Conservation (phyloP, 2,329 filamentous ascomycete species). For the Clonostachys rosea region DNA sequence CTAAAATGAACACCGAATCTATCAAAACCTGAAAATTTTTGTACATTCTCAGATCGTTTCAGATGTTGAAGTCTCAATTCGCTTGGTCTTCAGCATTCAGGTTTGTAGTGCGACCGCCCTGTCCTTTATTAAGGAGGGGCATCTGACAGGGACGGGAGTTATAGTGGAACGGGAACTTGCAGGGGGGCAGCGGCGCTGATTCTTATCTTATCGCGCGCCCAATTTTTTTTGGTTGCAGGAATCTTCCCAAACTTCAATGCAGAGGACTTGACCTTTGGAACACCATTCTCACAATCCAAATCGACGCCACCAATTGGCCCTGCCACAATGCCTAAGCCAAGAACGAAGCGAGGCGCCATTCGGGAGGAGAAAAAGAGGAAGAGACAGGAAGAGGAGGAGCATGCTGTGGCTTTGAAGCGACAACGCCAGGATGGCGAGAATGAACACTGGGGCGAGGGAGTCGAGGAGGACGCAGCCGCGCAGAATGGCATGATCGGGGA, state of each 20-base stretch:
- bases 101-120: no score
- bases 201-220: constrained; percentile 2
- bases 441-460: constrained; percentile 10
- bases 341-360: constrained; percentile 30
- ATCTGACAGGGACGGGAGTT: no score
- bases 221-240: not conserved
- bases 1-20: no score
- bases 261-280: no score
- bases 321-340: constrained; percentile 34
- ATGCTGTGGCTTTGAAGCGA: constrained; percentile 12
- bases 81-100: no score
- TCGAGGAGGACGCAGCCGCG: not conserved
- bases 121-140: no score
- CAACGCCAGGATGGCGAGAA: constrained; percentile 9
- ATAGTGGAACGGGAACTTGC: no score
- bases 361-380: constrained; percentile 36
- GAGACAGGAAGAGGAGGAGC: constrained; percentile 11
- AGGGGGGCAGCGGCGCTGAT: not conserved
- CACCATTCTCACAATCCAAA: no score
- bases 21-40: no score
- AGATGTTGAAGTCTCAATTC: no score
- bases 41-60: no score
- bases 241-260: no score
- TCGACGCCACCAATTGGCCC: not conserved
- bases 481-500: constrained; percentile 33